phyloP scores from a whole-genome alignment of 768 basidiomycete genomes.

The Phallus indusiatus region DNA sequence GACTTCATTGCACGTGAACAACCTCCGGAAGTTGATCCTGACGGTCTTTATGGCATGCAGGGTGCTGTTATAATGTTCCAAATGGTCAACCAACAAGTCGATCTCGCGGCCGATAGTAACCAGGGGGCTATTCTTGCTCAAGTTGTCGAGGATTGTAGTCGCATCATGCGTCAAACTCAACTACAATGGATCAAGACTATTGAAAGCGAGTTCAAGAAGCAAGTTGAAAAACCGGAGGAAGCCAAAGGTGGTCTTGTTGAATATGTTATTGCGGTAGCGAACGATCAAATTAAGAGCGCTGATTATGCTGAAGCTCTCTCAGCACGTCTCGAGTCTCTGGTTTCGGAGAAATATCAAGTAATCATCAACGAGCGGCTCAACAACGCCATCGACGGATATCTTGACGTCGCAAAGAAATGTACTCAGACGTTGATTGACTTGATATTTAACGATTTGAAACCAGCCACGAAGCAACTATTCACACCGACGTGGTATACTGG shows the following conservation, averaged over 20 bases:
- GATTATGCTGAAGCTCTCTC: constrained; percentile 86
- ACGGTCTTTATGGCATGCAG: constrained; percentile 85
- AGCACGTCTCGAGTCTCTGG: constrained; percentile 79
- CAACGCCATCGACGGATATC: constrained; percentile 95
- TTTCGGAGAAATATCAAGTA: constrained; percentile 83
- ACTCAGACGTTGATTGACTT: constrained; percentile 89
- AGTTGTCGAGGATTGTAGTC: constrained; percentile 79
- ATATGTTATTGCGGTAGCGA: constrained; percentile 93
- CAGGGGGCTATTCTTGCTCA: constrained; percentile 89
- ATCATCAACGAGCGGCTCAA: constrained; percentile 82
- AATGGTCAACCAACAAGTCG: constrained; percentile 96
- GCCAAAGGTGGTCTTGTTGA: constrained; percentile 83
- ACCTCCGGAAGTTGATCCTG: constrained; percentile 82
- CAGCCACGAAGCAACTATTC: constrained; percentile 79
- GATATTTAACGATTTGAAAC: constrained; percentile 89
- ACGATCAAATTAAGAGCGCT: constrained; percentile 95
- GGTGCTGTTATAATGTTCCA: constrained; percentile 94
- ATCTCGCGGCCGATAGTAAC: constrained; percentile 89
- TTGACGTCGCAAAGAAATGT: constrained; percentile 97
- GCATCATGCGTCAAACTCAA: constrained; percentile 85
- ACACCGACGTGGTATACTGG: constrained; percentile 85
- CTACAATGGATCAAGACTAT: constrained; percentile 79
- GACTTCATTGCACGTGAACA: constrained; percentile 78
- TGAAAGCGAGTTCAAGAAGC: constrained; percentile 80
- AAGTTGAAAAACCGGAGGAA: constrained; percentile 82